These are phyloP conservation scores for Rheum nobile DNA, from an alignment of 148 eudicot genomes.

Conservation along the genomic window DNA sequence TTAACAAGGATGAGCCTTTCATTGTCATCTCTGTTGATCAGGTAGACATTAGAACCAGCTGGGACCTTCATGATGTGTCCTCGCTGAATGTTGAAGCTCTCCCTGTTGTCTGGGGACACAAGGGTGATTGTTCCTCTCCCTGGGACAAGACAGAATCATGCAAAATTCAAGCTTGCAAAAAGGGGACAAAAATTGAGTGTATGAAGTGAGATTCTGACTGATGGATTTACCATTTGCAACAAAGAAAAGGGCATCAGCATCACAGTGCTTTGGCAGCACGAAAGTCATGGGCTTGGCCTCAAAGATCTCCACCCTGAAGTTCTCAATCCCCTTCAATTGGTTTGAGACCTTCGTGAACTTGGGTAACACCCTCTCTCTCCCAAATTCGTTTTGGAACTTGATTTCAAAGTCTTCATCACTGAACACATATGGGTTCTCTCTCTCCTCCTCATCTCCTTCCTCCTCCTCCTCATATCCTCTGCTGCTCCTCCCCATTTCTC, in stretches of 20 bases:
- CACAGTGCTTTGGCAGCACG: conserved; percentile 47
- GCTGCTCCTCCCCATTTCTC: no score
- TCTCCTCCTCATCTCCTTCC: conserved; percentile 13
- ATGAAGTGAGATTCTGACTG: background rate
- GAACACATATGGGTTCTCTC: conserved; percentile 51
- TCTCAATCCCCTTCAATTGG: conserved; percentile 62
- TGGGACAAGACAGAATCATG: conserved; percentile 7
- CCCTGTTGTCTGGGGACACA: conserved; percentile 36
- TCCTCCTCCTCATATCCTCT: conserved; percentile 12
- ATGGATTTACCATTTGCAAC: conserved; percentile 45
- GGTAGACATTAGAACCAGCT: conserved; percentile 50
- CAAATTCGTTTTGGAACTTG: conserved; percentile 27
- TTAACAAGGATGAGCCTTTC: conserved; percentile 41
- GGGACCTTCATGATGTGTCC: conserved; percentile 63
- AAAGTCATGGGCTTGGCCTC: conserved; percentile 78
- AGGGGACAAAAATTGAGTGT: background rate
- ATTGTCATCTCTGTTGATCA: conserved; percentile 48
- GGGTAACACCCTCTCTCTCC: conserved; percentile 36
- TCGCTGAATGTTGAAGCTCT: conserved; percentile 45
- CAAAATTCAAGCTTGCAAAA: background rate
- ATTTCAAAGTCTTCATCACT: conserved; percentile 42
- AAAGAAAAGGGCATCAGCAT: conserved; percentile 55
- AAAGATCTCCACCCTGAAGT: conserved; percentile 48
- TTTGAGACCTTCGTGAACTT: conserved; percentile 47
- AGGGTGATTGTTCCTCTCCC: conserved; percentile 57